Conservation (phyloP, 73 alveolate species). For the Symbiodinium pilosum region DNA sequence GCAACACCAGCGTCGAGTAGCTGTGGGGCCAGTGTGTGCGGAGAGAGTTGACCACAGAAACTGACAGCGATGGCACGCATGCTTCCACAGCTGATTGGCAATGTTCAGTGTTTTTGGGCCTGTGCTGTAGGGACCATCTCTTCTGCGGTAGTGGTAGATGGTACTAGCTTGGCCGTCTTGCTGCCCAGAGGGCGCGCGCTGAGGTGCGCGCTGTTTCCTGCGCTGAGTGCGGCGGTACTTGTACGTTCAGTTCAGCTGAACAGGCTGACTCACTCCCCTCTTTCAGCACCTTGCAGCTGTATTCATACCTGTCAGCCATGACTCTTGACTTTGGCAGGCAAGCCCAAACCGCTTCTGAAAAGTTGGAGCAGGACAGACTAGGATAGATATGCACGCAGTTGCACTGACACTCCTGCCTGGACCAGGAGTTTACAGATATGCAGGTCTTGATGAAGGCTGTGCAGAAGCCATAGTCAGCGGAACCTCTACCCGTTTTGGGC, state of each 20-base stretch:
- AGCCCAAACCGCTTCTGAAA: constrained; percentile 41
- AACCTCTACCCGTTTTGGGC: too few relatives aligned
- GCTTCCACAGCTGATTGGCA: not conserved
- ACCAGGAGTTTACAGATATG: constrained; percentile 69
- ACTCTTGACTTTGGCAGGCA: constrained; percentile 24
- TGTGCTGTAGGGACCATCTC: too few relatives aligned
- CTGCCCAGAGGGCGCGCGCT: not conserved
- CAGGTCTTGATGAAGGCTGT: constrained; percentile 45
- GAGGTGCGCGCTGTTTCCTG: constrained; percentile 76
- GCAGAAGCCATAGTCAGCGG: not conserved
- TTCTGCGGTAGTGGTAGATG: too few relatives aligned
- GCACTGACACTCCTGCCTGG: not conserved
- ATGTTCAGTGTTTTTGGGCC: not conserved
- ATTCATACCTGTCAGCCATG: not conserved
- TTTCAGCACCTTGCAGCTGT: not conserved
- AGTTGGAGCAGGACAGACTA: constrained; percentile 43
- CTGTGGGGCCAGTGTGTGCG: too few relatives aligned
- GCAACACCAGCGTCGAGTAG: too few relatives aligned
- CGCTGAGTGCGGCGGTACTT: constrained; percentile 69
- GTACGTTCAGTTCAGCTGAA: constrained; percentile 61
- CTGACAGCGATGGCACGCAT: not conserved
- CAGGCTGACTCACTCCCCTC: not conserved
- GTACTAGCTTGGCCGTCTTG: too few relatives aligned
- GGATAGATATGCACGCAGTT: too few relatives aligned
- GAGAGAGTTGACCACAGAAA: too few relatives aligned